Percentiles rank a stretch among this genome's conserved stretches.
phyloP scores from a whole-genome alignment of 257 asterid species.

The Rubia yunnanensis region DNA sequence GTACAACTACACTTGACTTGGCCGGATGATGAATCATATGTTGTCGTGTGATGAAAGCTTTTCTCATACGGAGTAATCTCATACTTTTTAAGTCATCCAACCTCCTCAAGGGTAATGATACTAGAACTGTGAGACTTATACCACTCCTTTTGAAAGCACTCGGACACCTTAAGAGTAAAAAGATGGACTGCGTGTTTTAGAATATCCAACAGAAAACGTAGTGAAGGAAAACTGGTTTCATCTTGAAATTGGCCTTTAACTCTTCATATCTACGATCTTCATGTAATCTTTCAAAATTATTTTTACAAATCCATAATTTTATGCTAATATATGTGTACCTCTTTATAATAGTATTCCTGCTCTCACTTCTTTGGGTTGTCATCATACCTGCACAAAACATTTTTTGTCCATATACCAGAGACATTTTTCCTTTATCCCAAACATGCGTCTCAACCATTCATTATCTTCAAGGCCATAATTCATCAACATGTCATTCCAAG shows the following conservation, averaged over 20 bases:
- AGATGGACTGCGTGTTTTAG: not conserved
- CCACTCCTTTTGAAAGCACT: not conserved
- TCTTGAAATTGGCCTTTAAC: not conserved
- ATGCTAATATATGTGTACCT: not conserved
- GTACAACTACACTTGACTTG: not conserved
- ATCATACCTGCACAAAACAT: no score
- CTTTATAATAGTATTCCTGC: not conserved
- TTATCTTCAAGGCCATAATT: no score
- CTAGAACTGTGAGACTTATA: not conserved
- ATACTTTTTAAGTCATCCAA: not conserved
- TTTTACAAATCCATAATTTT: not conserved
- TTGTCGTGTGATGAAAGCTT: not conserved
- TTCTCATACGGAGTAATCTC: not conserved
- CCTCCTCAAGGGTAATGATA: not conserved
- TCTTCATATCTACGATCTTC: no score
- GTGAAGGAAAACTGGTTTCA: not conserved
- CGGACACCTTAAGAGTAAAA: not conserved
- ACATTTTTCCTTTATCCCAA: not conserved
- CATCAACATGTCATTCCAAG: not conserved
- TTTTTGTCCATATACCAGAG: not conserved
- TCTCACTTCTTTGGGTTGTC: not conserved
- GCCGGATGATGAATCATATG: not conserved
- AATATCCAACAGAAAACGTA: not conserved
- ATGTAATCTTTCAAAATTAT: not conserved
- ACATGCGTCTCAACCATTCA: not conserved